phyloP scores from a whole-genome alignment of 345 rosid genomes.

The Mangifera indica region DNA sequence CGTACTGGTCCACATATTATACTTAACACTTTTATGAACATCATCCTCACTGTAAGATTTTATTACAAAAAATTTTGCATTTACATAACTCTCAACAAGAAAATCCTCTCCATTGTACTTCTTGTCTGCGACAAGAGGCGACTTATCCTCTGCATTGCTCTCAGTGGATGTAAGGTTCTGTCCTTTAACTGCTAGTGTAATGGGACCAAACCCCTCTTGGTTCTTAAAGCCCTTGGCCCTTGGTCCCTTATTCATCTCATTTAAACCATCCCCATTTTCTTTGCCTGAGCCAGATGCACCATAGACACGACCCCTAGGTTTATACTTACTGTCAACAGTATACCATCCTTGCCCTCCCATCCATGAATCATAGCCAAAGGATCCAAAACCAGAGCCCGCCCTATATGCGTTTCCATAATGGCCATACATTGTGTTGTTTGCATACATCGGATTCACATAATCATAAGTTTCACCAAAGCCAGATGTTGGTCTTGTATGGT shows the following conservation, averaged over 20 bases:
- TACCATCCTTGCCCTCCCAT: conserved; percentile 62
- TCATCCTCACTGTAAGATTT: conserved; percentile 87
- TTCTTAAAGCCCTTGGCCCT: conserved; percentile 53
- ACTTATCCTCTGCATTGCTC: conserved; percentile 33
- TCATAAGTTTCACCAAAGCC: conserved; percentile 46
- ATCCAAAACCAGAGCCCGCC: conserved; percentile 49
- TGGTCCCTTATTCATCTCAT: conserved; percentile 80
- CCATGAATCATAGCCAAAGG: conserved; percentile 59
- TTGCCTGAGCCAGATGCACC: conserved; percentile 43
- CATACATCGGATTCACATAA: conserved; percentile 47
- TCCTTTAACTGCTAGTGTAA: conserved; percentile 27
- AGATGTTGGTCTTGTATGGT: conserved; percentile 40
- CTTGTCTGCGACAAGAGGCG: conserved; percentile 30
- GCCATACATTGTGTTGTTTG: conserved; percentile 50
- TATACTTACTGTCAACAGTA: conserved; percentile 53
- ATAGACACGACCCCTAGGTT: conserved; percentile 43
- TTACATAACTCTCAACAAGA: conserved; percentile 37
- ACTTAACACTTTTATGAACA: conserved; percentile 80
- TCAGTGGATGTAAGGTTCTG: conserved; percentile 32
- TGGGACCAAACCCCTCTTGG: conserved; percentile 38
- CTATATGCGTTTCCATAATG: conserved; percentile 49
- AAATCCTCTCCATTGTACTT: conserved; percentile 53
- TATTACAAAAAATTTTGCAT: conserved; percentile 68
- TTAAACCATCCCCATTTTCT: conserved; percentile 68
- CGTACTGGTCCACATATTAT: conserved; percentile 76